Base-by-base conservation (phyloP, 2,329 filamentous ascomycete species). In the Sclerotinia nivalis region DNA sequence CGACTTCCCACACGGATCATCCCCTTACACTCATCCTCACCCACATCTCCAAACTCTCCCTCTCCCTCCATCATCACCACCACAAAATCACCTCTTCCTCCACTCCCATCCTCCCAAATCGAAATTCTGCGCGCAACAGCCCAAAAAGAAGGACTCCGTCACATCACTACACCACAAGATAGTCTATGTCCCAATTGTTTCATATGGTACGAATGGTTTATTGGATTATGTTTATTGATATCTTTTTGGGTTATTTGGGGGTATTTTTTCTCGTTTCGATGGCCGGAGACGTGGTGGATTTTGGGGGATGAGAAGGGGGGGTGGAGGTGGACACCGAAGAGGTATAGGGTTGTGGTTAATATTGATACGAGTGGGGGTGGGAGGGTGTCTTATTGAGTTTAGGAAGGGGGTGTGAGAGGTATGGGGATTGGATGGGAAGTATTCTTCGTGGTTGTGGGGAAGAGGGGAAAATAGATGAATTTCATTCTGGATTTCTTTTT, bases 31-130 rank as follows among this genome's bases (percentile, higher is more conserved):
- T 9, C 55, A 2, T 15, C 10, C 12, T 22, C 9, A 0, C 20
- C 49, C 47, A n/a, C 1, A 52, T 15, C 50, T 13, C 37, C 37
- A 22, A 25, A 59, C 2, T 40, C 34, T 1, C 54, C 31, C 54
- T 34, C 31, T 2, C 22, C 22, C 10, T 12, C 54, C 2, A 22
- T 4, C 31, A 7, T 2, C 2, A 31, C 0, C 1, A 37, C 9
- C 54, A 34, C 31, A 22, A 49, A 49, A 49, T 20, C 47, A 0
- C 15, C 18, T 5, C 34, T 58, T 1, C 12, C 1, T 4, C 59
- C 4, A 2, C 31, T 50, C 0, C 47, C 31, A 2, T 28, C 22
- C 7, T 12, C n/a, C 4, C 9, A 28, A 20, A 40, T 40, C 8
- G 45, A 64, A 15, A 50, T 9, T 18, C 22, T 64, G 2, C 60